These are phyloP conservation scores for Hevea brasiliensis DNA, from an alignment of 345 rosid species.

Conservation along the genomic window DNA sequence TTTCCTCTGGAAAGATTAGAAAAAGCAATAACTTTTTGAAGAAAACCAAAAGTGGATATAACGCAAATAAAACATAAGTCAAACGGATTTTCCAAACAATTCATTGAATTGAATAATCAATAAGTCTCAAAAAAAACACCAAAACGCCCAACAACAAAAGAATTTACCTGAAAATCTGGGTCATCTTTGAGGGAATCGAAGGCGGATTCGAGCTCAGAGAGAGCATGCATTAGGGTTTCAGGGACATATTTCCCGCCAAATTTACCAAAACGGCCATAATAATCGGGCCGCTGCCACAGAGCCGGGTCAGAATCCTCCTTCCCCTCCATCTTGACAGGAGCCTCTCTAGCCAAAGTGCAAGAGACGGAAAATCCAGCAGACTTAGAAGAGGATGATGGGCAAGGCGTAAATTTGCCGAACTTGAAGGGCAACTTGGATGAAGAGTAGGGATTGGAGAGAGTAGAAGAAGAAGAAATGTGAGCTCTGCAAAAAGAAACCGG, in stretches of 20 bases:
- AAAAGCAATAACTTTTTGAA: too few relatives aligned
- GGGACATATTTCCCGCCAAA: slow-evolving; percentile 95
- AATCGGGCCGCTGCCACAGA: slow-evolving; percentile 67
- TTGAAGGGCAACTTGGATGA: slow-evolving; percentile 9
- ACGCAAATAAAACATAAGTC: too few relatives aligned
- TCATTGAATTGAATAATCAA: background rate
- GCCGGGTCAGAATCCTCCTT: slow-evolving; percentile 32
- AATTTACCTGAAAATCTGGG: slow-evolving; percentile 63
- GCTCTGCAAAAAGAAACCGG: background rate
- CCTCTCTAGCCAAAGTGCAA: slow-evolving; percentile 51
- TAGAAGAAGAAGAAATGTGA: slow-evolving; percentile 11
- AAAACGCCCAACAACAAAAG: background rate
- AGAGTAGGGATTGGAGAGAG: background rate
- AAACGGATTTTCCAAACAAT: background rate
- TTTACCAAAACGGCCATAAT: slow-evolving; percentile 83
- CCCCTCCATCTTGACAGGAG: slow-evolving; percentile 42
- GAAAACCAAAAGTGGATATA: too few relatives aligned
- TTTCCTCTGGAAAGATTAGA: too few relatives aligned
- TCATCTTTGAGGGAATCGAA: slow-evolving; percentile 61
- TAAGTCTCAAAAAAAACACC: background rate
- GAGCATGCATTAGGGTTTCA: slow-evolving; percentile 87
- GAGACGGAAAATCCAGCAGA: slow-evolving; percentile 33
- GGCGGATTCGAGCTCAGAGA: slow-evolving; percentile 78
- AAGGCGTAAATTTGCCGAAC: slow-evolving; percentile 16
- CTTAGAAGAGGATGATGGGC: slow-evolving; percentile 12